phyloP scores from a whole-genome alignment of 441 rosid species.

The Arabidopsis hybrid region DNA sequence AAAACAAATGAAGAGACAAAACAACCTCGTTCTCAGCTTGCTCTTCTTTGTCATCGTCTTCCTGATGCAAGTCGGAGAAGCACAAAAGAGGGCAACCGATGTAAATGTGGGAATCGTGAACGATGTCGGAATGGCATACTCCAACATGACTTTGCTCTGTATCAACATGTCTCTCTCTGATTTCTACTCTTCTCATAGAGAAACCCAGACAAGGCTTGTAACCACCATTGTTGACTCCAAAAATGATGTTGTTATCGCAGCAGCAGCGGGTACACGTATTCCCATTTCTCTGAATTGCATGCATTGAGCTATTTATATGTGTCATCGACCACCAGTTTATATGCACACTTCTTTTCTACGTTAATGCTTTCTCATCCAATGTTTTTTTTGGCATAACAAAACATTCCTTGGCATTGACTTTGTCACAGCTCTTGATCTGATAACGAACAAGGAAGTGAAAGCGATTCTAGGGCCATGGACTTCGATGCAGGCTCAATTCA shows the following conservation, averaged over 20 bases:
- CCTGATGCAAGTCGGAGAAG: slow-evolving; percentile 9
- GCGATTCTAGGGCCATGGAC: slow-evolving; percentile 61
- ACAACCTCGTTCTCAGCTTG: not conserved
- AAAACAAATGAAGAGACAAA: not conserved
- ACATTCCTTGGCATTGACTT: not conserved
- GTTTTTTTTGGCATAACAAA: not conserved
- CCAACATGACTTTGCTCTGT: slow-evolving; percentile 1
- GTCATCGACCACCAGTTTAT: not conserved
- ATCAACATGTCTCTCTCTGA: slow-evolving; percentile 24
- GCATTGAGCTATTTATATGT: not conserved
- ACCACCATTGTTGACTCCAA: slow-evolving; percentile 16
- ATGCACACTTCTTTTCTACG: not conserved
- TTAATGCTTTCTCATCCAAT: not conserved
- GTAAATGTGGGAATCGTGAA: not conserved
- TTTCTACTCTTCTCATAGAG: slow-evolving; percentile 5
- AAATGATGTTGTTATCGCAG: slow-evolving; percentile 16
- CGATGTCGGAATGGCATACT: not conserved
- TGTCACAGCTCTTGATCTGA: slow-evolving; percentile 60
- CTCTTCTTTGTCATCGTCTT: not conserved
- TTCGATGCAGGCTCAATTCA: slow-evolving; percentile 56
- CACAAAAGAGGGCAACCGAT: not conserved
- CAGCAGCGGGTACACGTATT: not conserved
- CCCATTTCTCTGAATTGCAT: not conserved
- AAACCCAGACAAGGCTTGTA: slow-evolving; percentile 1
- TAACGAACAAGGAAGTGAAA: slow-evolving; percentile 54